Base-by-base conservation (phyloP, 2,329 filamentous ascomycete species). In the Fusarium papillatum region DNA sequence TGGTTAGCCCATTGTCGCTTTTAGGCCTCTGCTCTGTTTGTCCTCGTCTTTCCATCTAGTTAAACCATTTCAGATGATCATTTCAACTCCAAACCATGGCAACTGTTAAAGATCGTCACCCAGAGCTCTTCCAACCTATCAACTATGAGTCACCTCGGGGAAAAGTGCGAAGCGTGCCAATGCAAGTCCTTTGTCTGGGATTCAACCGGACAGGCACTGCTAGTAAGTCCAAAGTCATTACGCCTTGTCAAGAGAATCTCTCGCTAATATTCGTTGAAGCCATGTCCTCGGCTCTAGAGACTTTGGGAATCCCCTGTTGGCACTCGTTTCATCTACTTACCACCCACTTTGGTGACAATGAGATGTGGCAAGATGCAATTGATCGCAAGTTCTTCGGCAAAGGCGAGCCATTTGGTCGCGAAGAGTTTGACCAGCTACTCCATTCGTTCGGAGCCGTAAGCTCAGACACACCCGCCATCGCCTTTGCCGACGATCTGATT, bases 391-490 rank as follows among this genome's bases (percentile, higher is more conserved):
- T 77, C 61, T 73, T 70, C 57, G 39, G 41, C 38, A 63, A 62
- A 11, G 71, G 75, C 10, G 38, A 61, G 19, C 71, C 72, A 0
- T 73, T 77, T 66, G 71, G 34, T 3, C 72, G 77, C 10, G 68
- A 46, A 1, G 69, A 76, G 53, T 74, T 74, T 31, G 73, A 79
- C 34, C 75, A 76, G 67, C 63, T 79, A 6, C 73, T 78, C 6
- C 73, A 73, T 41, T 68, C 64, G 11, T 76, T 69, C n/a, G 74
- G 74, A 3, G 86, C 84, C 19, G 82, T 84, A 14, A 86, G 85
- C 7, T 77, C 74, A 14, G 86, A 88, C 69, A 75, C 82, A 2
- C 86, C 86, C 1, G 81, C 82, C 5, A 81, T 78, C 31, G 75
- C 83, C 39, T 71, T 69, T 29, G 69, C 66, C 1, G 61, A 62